A percentile compares a stretch with the other conserved stretches of the same genome.
Conservation (phyloP, 2,329 filamentous ascomycete species). For the Arthroderma sp. region DNA sequence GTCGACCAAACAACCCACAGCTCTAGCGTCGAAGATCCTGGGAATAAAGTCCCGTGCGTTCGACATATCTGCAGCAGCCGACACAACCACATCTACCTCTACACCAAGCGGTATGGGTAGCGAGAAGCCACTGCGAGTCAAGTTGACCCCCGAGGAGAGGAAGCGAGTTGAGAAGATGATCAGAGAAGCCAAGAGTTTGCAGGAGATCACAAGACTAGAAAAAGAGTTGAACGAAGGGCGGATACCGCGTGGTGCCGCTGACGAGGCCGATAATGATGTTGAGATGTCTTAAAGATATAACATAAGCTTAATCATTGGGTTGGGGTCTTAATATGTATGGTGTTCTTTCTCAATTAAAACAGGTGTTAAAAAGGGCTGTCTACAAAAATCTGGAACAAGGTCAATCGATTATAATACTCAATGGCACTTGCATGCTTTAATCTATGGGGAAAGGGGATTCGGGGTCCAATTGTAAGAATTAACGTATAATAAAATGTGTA, state of each 20-base stretch:
- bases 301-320: neutral
- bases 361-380: neutral
- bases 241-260: slow-evolving; percentile 54
- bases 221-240: slow-evolving; percentile 84
- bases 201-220: slow-evolving; percentile 81
- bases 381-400: neutral
- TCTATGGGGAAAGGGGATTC: neutral
- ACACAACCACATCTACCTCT: slow-evolving; percentile 20
- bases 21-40: slow-evolving; percentile 72
- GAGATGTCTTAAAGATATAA: slow-evolving; percentile 23
- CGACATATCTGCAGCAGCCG: slow-evolving; percentile 41
- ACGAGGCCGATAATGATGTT: slow-evolving; percentile 25
- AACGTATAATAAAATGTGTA: too few species aligned
- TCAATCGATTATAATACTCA: neutral
- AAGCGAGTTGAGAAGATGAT: slow-evolving; percentile 77
- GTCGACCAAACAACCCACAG: slow-evolving; percentile 56
- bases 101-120: slow-evolving; percentile 25
- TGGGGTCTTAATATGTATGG: neutral
- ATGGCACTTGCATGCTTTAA: neutral
- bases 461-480: too few species aligned
- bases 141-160: slow-evolving; percentile 79
- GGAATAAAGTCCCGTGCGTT: slow-evolving; percentile 69
- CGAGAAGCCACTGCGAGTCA: slow-evolving; percentile 61
- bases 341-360: slow-evolving; percentile 1
- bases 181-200: slow-evolving; percentile 72